Percentiles rank a stretch among this genome's conserved stretches.
Evolutionary conservation across 2,329 filamentous ascomycete species (phyloP).

Genomic region (Ophiostoma populinum): DNA sequence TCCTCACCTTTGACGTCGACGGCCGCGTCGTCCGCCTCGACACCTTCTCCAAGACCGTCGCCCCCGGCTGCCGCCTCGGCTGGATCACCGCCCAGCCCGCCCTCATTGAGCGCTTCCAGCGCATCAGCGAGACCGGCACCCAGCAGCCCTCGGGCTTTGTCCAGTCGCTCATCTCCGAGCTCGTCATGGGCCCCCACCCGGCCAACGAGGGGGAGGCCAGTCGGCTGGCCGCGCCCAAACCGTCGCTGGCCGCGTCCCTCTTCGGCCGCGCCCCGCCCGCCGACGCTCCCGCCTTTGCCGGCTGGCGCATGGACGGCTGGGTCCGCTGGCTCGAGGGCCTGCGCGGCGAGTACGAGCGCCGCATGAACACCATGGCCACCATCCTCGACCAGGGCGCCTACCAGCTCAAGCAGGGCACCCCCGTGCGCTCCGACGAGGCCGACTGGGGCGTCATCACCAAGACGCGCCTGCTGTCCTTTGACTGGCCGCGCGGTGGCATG

Average conservation of each 20-base stretch:
- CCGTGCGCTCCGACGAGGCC: constrained; percentile 23
- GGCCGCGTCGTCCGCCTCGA: constrained; percentile 80
- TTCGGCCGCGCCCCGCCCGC: not conserved
- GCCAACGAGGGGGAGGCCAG: constrained; percentile 18
- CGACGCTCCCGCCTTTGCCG: constrained; percentile 19
- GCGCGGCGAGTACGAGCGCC: constrained; percentile 64
- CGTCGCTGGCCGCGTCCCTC: not conserved
- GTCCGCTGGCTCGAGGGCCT: constrained; percentile 80
- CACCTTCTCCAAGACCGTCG: constrained; percentile 86
- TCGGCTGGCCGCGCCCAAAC: no score
- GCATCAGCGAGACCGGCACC: constrained; percentile 61
- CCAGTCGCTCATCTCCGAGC: constrained; percentile 62
- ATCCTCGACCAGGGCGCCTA: constrained; percentile 52
- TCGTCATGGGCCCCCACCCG: constrained; percentile 54
- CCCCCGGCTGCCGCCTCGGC: constrained; percentile 74
- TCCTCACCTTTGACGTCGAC: constrained; percentile 63
- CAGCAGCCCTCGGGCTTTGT: constrained; percentile 83
- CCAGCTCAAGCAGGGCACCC: constrained; percentile 44
- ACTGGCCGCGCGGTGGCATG: constrained; percentile 77
- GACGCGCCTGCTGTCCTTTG: constrained; percentile 56
- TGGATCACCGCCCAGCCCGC: constrained; percentile 78
- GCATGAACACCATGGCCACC: constrained; percentile 66
- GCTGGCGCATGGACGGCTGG: constrained; percentile 76
- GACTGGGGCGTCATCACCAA: constrained; percentile 66
- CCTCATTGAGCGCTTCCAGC: constrained; percentile 49